Base-by-base conservation (phyloP, 106 monocot genomes). In the Acorus calamus region DNA sequence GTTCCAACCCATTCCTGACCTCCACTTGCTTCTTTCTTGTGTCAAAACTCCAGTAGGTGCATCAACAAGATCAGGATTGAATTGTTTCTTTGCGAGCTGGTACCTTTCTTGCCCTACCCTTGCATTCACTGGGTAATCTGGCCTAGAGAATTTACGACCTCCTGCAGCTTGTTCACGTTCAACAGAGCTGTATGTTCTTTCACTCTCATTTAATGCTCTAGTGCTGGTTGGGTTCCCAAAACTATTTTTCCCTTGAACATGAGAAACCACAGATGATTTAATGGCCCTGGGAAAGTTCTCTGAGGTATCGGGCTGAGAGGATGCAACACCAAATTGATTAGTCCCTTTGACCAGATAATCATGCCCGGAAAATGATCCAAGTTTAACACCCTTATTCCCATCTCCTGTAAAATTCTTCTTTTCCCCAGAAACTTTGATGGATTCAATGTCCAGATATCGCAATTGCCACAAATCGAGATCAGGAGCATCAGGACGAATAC, bases 1-100 rank as follows among this genome's bases (percentile, higher is more conserved):
- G 12, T 63, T 67, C 79, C 86, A 79, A 9, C 55, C 66, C 9
- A 58, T 58, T 43, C 79, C 75, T 48, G 64, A 28, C 13, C 67
- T 60, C 70, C 63, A 64, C 52, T n/a, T 67, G 47, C 11, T 77
- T 50, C 73, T 78, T 14, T 56, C 73, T 57, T 50, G 60, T 67
- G 74, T 63, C 4, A 70, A 68, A 55, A 66, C 61, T 4, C 74
- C 79, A 13, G 63, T 28, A 57, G 83, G 74, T 53, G 88, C 14
- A 56, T 80, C 81, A 42, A 76, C 78, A 55, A 94, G 71, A 42
- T 87, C 89, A 51, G 94, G 89, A 72, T 86, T 94, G 10, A 89
- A 94, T 9, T 59, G 84, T 42, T 86, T 87, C 74, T 89, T 84
- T 47, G 76, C 74, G 70, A 94, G 86, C 5, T 77, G 81, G 57